Base-by-base conservation (phyloP, 805 yeast genomes). In the Tetrapisispora nanseiensis region DNA sequence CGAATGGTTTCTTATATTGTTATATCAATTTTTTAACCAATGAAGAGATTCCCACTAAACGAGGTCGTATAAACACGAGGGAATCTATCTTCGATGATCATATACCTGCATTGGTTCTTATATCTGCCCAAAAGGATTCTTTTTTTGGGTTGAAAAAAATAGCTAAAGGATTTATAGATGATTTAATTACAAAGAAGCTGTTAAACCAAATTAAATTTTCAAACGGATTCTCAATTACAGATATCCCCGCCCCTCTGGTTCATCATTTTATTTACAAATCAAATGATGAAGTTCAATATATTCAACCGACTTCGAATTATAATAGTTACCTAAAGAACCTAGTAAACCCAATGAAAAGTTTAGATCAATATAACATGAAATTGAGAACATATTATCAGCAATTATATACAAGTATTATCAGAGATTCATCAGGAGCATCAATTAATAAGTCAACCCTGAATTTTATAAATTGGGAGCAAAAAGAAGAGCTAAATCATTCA, bases 181-280 rank as follows among this genome's bases (percentile, higher is more conserved):
- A 27, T 49, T 13, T 35, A 29, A 21, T 22, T 5, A 7, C 26
- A 2, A 36, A 28, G 19, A 26, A 21, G 2, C 28, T 31, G 11
- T 22, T 37, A 18, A 19, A 37, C 40, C 20, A 33, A 31, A 21
- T 41, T 2, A 36, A 22, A 29, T 22, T 22, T 30, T 23, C 23
- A 6, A 39, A 20, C 39, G 65, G 75, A 2, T 61, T 72, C 23
- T 65, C 68, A 41, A 68, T 76, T 6, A 65, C 70, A 16, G 79
- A 72, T 38, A 67, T 78, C 19, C 76, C 76, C 1, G 81, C 79
- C 0, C 76, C 76, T 4, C 49, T 65, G 43, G 71, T 90, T 10
- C 74, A 77, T 46, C 96, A 87, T 63, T 92, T 89, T 56, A 72
- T 87, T 20, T 89, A 77, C 67, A 87, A 85, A 61, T 75, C 85